A percentile compares a stretch with the other conserved stretches of the same genome.
Conservation (phyloP, 2,329 filamentous ascomycete genomes). For the Alternaria postmessia region DNA sequence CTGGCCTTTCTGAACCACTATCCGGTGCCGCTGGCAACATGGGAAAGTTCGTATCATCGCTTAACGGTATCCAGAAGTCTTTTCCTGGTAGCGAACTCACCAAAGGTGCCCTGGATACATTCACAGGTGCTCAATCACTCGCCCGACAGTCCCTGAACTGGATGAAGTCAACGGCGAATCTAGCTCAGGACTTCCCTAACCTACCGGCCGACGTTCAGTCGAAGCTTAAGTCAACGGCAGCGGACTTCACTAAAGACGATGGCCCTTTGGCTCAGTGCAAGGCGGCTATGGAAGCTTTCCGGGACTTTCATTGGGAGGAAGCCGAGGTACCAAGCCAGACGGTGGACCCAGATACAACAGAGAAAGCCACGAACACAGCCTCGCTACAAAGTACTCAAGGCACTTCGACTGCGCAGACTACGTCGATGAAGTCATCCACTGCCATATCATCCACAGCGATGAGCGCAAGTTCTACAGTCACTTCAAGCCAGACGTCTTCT, state of each 20-base stretch:
- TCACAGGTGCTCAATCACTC: slow-evolving; percentile 14
- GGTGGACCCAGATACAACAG: not conserved
- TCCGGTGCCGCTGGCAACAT: slow-evolving; percentile 9
- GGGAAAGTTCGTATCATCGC: slow-evolving; percentile 11
- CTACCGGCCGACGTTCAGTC: slow-evolving; percentile 13
- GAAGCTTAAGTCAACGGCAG: not conserved
- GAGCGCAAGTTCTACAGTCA: not conserved
- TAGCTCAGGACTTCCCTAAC: slow-evolving; percentile 16
- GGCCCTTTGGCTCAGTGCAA: slow-evolving; percentile 14
- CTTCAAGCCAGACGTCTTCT: not conserved
- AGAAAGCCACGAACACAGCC: not conserved
- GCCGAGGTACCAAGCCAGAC: slow-evolving; percentile 7
- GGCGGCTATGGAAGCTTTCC: slow-evolving; percentile 16
- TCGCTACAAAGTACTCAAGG: not conserved
- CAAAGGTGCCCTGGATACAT: slow-evolving; percentile 3
- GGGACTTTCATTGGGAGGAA: slow-evolving; percentile 23
- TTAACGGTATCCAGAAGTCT: slow-evolving; percentile 28
- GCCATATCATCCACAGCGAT: not conserved
- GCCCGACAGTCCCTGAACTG: slow-evolving; percentile 19
- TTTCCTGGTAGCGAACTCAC: slow-evolving; percentile 14
- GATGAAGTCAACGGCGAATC: slow-evolving; percentile 18
- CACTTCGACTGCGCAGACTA: not conserved
- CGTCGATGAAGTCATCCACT: not conserved
- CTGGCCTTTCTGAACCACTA: slow-evolving; percentile 11
- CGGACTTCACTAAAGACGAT: not conserved